Evolutionary conservation across 1,284 basidiomycete species (phyloP).

Genomic region (Cystobasidium slooffiae): DNA sequence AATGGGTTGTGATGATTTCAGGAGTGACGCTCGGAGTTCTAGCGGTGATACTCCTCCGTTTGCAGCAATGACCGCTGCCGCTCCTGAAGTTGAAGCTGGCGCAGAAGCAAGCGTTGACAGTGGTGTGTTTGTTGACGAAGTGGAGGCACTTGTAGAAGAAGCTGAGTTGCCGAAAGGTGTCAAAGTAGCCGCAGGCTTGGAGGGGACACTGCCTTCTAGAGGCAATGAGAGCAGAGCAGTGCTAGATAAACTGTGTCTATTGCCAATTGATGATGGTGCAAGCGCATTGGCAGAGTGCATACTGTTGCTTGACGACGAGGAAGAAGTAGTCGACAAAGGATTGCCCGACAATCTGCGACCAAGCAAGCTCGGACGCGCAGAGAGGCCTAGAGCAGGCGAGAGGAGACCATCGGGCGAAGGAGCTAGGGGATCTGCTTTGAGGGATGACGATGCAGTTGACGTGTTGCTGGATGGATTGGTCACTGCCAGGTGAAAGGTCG

Average conservation of each 20-base stretch:
- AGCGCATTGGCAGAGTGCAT: too few species aligned
- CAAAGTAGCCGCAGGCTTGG: not conserved
- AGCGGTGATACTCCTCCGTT: constrained; percentile 6
- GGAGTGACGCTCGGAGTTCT: constrained; percentile 31
- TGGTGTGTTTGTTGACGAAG: not conserved
- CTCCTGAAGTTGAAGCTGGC: not conserved
- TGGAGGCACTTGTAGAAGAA: not conserved
- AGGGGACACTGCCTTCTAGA: constrained; percentile 8
- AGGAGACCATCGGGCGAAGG: constrained; percentile 28
- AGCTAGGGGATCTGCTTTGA: constrained; percentile 1
- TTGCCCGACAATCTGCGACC: constrained; percentile 25
- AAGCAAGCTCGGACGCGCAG: constrained; percentile 9
- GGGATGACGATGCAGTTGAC: not conserved
- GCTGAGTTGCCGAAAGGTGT: not conserved
- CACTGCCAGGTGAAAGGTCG: constrained; percentile 31
- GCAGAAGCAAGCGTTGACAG: not conserved
- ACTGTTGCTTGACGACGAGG: not conserved
- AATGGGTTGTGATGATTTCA: constrained; percentile 34
- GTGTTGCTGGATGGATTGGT: not conserved
- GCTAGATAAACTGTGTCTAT: not conserved
- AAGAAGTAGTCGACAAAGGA: constrained; percentile 10
- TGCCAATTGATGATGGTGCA: not conserved
- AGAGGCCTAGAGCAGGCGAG: constrained; percentile 29
- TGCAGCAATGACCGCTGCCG: not conserved
- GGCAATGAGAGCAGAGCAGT: not conserved